These are phyloP conservation scores for Babesia bigemina DNA, from an alignment of 169 alveolate genomes.

Conservation along the genomic window DNA sequence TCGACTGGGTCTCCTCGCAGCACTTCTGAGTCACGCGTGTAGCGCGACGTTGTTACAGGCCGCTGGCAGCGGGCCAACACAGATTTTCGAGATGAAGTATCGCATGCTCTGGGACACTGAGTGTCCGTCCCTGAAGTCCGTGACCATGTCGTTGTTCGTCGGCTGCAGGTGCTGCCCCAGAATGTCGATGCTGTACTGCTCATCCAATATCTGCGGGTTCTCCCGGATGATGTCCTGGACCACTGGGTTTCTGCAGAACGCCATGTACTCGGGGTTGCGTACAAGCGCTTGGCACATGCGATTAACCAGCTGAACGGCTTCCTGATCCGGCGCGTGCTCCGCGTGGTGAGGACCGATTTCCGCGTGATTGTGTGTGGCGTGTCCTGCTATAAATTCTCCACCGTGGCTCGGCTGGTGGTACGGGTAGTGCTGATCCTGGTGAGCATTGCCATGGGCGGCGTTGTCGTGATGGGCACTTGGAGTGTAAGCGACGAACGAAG, in stretches of 20 bases:
- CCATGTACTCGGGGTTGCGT: conserved; percentile 32
- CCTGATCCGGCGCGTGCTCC: neutral
- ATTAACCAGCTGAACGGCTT: conserved; percentile 1
- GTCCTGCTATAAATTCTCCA: too few relatives aligned
- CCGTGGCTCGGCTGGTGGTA: too few relatives aligned
- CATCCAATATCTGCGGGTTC: conserved; percentile 10
- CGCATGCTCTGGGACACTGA: conserved; percentile 28
- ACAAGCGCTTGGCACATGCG: conserved; percentile 10
- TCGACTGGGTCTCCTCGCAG: conserved; percentile 23
- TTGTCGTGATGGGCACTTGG: neutral
- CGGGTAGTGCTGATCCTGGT: neutral
- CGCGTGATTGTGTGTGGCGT: too few relatives aligned
- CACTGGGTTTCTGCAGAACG: conserved; percentile 3
- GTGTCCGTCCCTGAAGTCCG: conserved; percentile 18
- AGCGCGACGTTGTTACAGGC: conserved; percentile 26
- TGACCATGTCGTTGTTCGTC: conserved; percentile 8
- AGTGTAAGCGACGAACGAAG: too few relatives aligned
- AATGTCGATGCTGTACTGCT: conserved; percentile 16
- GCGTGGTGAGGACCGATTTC: too few relatives aligned
- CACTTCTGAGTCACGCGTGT: conserved; percentile 5
- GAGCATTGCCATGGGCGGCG: neutral
- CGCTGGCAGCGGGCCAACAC: conserved; percentile 45
- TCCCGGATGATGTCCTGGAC: conserved; percentile 16
- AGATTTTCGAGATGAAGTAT: conserved; percentile 25
- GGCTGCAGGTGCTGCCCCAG: conserved; percentile 14